Evolutionary conservation across 2,329 filamentous ascomycete genomes (phyloP).

Genomic region (Blastomyces percursus): DNA sequence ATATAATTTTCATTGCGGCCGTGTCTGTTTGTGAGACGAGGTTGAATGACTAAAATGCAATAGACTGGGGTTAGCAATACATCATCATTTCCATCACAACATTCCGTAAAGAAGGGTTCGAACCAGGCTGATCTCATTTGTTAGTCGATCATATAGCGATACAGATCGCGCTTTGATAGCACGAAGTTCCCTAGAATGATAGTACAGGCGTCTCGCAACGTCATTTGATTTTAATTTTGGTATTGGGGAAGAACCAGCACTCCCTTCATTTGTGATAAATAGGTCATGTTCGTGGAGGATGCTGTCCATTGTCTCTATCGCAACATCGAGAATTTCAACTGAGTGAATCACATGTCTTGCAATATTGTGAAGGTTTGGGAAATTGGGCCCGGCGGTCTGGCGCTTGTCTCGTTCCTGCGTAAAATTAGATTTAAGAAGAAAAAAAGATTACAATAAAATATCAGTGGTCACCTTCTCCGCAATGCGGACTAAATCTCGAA

Average conservation of each 20-base stretch:
- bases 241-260: background rate
- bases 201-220: slow-evolving; percentile 13
- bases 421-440: background rate
- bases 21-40: slow-evolving; percentile 25
- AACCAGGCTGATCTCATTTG: slow-evolving; percentile 28
- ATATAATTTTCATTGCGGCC: slow-evolving; percentile 23
- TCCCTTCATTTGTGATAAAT: slow-evolving; percentile 11
- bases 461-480: slow-evolving; percentile 21
- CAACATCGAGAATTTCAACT: slow-evolving; percentile 25
- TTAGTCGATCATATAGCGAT: slow-evolving; percentile 22
- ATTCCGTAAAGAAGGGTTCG: background rate
- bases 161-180: slow-evolving; percentile 20
- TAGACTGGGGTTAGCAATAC: background rate
- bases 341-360: slow-evolving; percentile 25
- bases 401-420: background rate
- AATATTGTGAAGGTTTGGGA: slow-evolving; percentile 23
- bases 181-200: slow-evolving; percentile 19
- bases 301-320: slow-evolving; percentile 19
- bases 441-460: background rate
- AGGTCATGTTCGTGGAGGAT: slow-evolving; percentile 17
- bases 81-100: background rate
- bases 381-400: slow-evolving; percentile 9
- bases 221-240: background rate
- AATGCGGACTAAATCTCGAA: slow-evolving; percentile 22
- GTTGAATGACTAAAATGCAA: slow-evolving; percentile 21